Conservation (phyloP, 2,329 filamentous ascomycete species). For the Nigrospora sphaerica region DNA sequence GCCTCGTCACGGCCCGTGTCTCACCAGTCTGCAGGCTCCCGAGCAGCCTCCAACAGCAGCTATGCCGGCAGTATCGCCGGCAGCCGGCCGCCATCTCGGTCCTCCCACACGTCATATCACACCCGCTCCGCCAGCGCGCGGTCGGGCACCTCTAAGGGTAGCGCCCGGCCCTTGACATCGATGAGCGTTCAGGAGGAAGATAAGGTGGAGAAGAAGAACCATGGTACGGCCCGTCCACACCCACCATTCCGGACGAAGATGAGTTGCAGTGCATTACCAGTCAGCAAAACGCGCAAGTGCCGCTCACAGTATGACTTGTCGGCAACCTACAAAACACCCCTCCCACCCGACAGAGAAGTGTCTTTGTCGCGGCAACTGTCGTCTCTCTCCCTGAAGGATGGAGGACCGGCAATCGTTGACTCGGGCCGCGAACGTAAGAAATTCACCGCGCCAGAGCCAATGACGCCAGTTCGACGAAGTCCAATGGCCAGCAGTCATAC, state of each 20-base stretch:
- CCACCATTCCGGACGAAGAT: slow-evolving; percentile 9
- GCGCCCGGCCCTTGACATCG: slow-evolving; percentile 20
- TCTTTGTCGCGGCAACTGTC: background rate
- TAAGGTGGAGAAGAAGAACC: slow-evolving; percentile 18
- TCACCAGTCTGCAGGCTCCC: slow-evolving; percentile 1
- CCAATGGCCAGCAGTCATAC: no score
- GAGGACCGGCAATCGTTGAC: no score
- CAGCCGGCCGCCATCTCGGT: slow-evolving; percentile 22
- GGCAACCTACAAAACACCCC: background rate
- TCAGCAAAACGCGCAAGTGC: slow-evolving; percentile 9
- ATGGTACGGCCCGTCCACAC: slow-evolving; percentile 27
- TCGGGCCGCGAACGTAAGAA: no score
- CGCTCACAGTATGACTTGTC: background rate
- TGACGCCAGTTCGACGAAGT: no score
- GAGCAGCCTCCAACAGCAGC: slow-evolving; percentile 24
- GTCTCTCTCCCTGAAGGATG: background rate
- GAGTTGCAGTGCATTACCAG: slow-evolving; percentile 6
- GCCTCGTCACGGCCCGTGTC: no score
- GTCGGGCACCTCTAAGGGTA: slow-evolving; percentile 16
- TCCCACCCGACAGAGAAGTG: background rate
- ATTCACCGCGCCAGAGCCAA: no score
- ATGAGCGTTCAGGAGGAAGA: slow-evolving; percentile 19
- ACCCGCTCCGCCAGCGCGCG: slow-evolving; percentile 10
- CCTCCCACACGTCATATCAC: slow-evolving; percentile 14
- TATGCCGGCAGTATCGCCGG: slow-evolving; percentile 27